Percentiles rank a stretch among this genome's conserved stretches.
phyloP scores from a whole-genome alignment of 495 filamentous ascomycete species.

The Friedmanniomyces endolithicus region DNA sequence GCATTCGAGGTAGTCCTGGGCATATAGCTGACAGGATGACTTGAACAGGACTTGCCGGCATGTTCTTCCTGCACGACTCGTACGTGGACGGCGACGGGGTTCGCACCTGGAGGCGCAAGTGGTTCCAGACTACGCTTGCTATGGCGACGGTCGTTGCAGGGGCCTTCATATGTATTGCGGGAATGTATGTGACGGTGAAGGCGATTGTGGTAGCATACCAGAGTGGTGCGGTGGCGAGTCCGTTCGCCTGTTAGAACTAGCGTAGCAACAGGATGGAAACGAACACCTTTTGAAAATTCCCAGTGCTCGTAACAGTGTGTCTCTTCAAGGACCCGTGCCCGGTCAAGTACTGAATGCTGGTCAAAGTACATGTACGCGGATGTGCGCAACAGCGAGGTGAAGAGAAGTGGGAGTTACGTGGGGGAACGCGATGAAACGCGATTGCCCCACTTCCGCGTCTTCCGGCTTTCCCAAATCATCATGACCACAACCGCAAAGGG shows the following conservation, averaged over 20 bases:
- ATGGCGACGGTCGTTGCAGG: conserved; percentile 22
- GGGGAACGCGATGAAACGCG: background rate
- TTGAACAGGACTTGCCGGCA: conserved; percentile 24
- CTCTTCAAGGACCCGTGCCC: too few species aligned
- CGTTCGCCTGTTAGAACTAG: conserved; percentile 26
- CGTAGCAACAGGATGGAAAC: too few species aligned
- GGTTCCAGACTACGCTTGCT: conserved; percentile 20
- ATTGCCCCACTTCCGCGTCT: conserved; percentile 13
- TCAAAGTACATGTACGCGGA: too few species aligned
- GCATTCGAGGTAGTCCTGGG: too few species aligned
- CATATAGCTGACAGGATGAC: too few species aligned
- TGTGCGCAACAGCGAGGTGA: too few species aligned
- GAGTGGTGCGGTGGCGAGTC: conserved; percentile 18
- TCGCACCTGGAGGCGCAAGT: conserved; percentile 23
- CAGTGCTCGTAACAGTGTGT: too few species aligned
- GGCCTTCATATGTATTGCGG: conserved; percentile 27
- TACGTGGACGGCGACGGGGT: conserved; percentile 26
- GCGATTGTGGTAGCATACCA: conserved; percentile 26
- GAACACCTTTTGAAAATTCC: too few species aligned
- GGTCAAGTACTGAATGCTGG: too few species aligned
- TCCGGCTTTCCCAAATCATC: background rate
- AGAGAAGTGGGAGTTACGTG: too few species aligned
- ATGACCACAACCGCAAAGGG: background rate
- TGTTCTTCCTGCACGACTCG: conserved; percentile 27
- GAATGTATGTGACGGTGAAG: conserved; percentile 25